Evolutionary conservation across 306 rosid genomes (phyloP).

Genomic region (Rosa persica): DNA sequence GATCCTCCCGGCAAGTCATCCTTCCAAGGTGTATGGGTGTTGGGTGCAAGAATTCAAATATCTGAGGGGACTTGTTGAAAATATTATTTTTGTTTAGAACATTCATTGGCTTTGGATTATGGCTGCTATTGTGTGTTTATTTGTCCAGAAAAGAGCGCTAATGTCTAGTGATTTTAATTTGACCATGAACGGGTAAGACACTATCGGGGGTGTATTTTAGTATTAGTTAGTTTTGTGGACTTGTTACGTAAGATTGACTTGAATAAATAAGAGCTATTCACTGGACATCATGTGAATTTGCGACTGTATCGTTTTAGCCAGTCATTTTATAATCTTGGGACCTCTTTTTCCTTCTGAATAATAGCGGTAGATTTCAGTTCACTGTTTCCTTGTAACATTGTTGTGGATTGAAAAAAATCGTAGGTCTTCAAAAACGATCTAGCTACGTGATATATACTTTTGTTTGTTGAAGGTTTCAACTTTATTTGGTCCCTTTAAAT

Average conservation of each 20-base stretch:
- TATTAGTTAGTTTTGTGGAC: not conserved
- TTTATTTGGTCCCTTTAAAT: no score
- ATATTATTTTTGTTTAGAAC: not conserved
- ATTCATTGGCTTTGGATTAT: not conserved
- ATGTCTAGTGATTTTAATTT: not conserved
- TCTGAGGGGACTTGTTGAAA: not conserved
- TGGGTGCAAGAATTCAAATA: not conserved
- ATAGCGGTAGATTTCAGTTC: no score
- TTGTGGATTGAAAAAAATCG: no score
- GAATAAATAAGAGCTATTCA: not conserved
- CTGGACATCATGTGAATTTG: not conserved
- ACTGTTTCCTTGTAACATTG: no score
- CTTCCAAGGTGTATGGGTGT: not conserved
- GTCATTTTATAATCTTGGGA: not conserved
- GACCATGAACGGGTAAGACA: not conserved
- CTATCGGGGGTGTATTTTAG: not conserved
- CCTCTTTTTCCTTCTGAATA: not conserved
- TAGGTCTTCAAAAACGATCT: no score
- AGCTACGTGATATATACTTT: no score
- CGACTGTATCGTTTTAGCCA: not conserved
- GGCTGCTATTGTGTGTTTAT: not conserved
- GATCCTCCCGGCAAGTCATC: constrained; percentile 24
- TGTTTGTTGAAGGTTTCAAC: no score
- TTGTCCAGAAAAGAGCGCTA: not conserved
- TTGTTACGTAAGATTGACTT: not conserved